These are phyloP conservation scores for Cornus florida DNA, from an alignment of 148 eudicot genomes.

Conservation along the genomic window DNA sequence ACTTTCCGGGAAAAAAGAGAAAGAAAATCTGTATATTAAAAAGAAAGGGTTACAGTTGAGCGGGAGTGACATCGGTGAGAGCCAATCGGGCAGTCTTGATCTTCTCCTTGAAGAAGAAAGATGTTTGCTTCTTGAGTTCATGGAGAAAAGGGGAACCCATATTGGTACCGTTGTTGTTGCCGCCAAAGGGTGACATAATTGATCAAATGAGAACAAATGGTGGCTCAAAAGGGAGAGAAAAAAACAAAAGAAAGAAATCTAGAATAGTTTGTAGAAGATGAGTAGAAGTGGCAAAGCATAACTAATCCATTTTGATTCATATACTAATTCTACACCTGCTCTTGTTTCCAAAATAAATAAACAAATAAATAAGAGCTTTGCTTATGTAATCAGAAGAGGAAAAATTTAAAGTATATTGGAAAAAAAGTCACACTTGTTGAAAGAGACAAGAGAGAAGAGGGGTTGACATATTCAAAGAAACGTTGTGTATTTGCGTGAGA, in stretches of 20 bases:
- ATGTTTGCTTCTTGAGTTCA: slow-evolving; percentile 89
- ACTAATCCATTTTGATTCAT: slow-evolving; percentile 34
- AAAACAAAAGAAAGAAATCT: neutral
- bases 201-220: neutral
- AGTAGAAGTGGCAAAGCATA: slow-evolving; percentile 11
- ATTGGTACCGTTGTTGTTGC: slow-evolving; percentile 26
- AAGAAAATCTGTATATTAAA: too few relatives aligned
- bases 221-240: neutral
- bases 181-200: slow-evolving; percentile 54
- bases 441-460: too few relatives aligned
- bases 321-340: slow-evolving; percentile 7
- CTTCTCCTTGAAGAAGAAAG: slow-evolving; percentile 92
- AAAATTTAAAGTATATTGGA: too few relatives aligned
- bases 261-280: slow-evolving; percentile 1
- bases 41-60: slow-evolving; percentile 55
- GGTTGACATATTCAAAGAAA: too few relatives aligned
- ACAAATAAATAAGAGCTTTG: neutral
- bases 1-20: too few relatives aligned
- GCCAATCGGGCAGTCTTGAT: slow-evolving; percentile 94
- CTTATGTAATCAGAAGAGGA: slow-evolving; percentile 1
- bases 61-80: slow-evolving; percentile 92
- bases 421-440: too few relatives aligned
- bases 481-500: neutral
- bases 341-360: neutral
- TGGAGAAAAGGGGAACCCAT: slow-evolving; percentile 44